These are phyloP conservation scores for Talaromyces sp. DNA, from an alignment of 2,329 filamentous ascomycete genomes.

Conservation along the genomic window DNA sequence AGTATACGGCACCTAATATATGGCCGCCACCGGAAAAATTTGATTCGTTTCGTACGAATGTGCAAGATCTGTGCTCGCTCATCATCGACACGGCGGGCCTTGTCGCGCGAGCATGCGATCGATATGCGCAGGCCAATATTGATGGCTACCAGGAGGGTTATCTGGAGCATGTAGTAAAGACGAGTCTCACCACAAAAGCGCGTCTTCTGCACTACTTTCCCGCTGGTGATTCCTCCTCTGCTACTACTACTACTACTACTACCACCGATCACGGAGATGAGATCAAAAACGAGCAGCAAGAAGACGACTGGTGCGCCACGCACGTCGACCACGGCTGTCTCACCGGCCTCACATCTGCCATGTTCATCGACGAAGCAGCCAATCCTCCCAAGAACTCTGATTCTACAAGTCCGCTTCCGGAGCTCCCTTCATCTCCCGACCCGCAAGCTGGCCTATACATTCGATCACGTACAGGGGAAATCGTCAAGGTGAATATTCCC, in stretches of 20 bases:
- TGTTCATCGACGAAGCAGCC: constrained; percentile 81
- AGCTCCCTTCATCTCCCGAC: constrained; percentile 74
- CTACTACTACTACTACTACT: background rate
- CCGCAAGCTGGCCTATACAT: constrained; percentile 89
- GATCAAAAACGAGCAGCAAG: constrained; percentile 41
- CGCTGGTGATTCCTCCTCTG: constrained; percentile 3
- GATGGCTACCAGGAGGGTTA: constrained; percentile 71
- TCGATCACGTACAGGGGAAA: constrained; percentile 72
- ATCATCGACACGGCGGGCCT: constrained; percentile 87
- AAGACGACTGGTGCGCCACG: constrained; percentile 88
- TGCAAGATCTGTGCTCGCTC: constrained; percentile 72
- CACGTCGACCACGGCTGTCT: constrained; percentile 83
- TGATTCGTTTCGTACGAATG: constrained; percentile 68
- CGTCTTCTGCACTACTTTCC: constrained; percentile 92
- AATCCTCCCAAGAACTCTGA: constrained; percentile 24
- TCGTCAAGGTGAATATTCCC: constrained; percentile 89
- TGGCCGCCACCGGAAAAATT: constrained; percentile 71
- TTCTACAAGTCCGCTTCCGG: constrained; percentile 50
- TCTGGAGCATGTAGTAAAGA: constrained; percentile 79
- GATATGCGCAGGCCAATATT: constrained; percentile 75
- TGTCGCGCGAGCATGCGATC: constrained; percentile 86
- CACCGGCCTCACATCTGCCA: constrained; percentile 87
- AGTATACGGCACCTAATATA: constrained; percentile 85
- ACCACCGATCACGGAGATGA: background rate
- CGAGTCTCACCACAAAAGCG: constrained; percentile 84